Base-by-base conservation (phyloP, 1,284 basidiomycete species). In the Omphalotus olearius region DNA sequence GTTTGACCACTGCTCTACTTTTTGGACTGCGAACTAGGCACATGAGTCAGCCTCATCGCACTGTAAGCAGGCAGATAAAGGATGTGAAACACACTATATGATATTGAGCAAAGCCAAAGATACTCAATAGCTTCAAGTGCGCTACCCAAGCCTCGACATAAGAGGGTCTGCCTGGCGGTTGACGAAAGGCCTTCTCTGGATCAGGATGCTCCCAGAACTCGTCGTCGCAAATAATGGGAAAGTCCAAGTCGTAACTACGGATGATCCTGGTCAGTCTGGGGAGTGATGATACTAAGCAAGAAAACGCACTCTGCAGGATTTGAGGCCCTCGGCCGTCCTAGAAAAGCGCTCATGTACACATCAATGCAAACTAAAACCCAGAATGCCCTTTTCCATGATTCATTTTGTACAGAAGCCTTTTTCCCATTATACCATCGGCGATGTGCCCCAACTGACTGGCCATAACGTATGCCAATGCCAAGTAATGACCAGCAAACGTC, bases 201-300 rank as follows among this genome's bases (percentile, higher is more conserved):
- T 75, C 70, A 1, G 70, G 64, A 49, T 66, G 60, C 42, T 64
- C 69, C 82, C 82, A 85, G 56, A 78, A 82, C 56, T 85, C 82
- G 64, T 88, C 85, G 50, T 85, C 80, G 35, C 83, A 78, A 28
- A 76, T 75, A 3, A 77, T 63, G 0, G 84, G 84, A 25, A 79
- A 68, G 46, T 82, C 80, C 11, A 81, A 70, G 59, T 87, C 84
- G 58, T 83, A 80, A 58, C 78, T 79, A 50, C 30, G 9, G 2
- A 33, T 13, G 2, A 33, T 33, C 30, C 30, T 13, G 13, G 7
- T 33, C 30, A 33, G 30, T 7, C n/a, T n/a, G n/a, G 9, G 30
- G 13, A 9, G 7, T 33, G 7, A 10, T 5, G 10, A 28, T 28
- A 28, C 26, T 5, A 28, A 28, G 4, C 4, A 28, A 28, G 26